Base-by-base conservation (phyloP, 495 filamentous ascomycete species). In the Penicillium goetzii region DNA sequence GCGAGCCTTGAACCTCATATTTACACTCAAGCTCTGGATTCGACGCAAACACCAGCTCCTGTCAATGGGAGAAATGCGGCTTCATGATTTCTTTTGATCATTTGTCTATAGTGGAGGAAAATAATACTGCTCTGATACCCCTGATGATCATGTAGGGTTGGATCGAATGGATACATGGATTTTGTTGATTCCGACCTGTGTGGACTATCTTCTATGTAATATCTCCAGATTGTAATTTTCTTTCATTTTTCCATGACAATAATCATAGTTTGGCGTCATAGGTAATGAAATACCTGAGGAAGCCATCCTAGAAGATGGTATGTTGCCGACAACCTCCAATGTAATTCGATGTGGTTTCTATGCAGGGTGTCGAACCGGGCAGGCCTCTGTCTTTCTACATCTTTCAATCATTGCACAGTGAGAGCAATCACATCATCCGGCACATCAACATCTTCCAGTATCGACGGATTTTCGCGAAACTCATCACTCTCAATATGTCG, bases 381-480 rank as follows among this genome's bases (percentile, higher is more conserved):
- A 3, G 1, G 2, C 3, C 41, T 6, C 8, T 19, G 19, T 17
- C 8, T 19, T 43, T 17, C 17, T 19, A 23, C 3, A 47, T 23
- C 7, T 19, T 23, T 47, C 6, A 47, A 2, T 19, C 9, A 21
- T 50, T 28, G 6, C 5, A 26, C 11, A 50, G 47, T 28, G 4
- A 62, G 15, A 25, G 55, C 41, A 45, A 61, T 34, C 6, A 68
- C 68, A 30, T 41, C 59, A 4, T 63, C 65, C 6, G 68, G 68
- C 32, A 68, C 52, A 43, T 68, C 59, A 4, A 70, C 54, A 7
- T 21, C n/a, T 34, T 65, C 65, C 45, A 70, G 57, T 14, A 68
- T 61, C 26, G 61, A 50, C 25, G 68, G 65, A 51, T 70, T 62
- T 17, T 63, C 36, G 10, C 51, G 32, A 26, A 70, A 68, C n/a